phyloP scores from a whole-genome alignment of 306 rosid genomes.

The Crotalaria pallida region DNA sequence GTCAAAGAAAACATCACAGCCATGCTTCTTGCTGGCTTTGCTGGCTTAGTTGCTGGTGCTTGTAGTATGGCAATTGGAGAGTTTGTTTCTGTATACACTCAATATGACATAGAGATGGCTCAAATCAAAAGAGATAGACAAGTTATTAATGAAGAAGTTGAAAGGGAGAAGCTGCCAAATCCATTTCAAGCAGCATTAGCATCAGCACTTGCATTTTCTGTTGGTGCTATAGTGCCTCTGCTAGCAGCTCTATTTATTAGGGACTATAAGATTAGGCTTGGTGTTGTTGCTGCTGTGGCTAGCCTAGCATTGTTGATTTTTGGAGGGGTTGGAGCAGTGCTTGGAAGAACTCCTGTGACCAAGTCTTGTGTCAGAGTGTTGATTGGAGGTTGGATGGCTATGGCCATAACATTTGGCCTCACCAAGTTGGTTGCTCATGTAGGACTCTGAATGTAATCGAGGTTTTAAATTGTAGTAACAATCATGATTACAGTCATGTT shows the following conservation, averaged over 20 bases:
- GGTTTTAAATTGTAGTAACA: too few relatives aligned
- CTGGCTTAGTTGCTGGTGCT: constrained; percentile 14
- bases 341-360: not conserved
- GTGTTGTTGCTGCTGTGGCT: not conserved
- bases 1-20: not conserved
- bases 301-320: not conserved
- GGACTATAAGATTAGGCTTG: not conserved
- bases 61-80: constrained; percentile 26
- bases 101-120: constrained; percentile 13
- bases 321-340: constrained; percentile 19
- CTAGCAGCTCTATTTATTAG: not conserved
- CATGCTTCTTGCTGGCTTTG: constrained; percentile 20
- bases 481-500: too few relatives aligned
- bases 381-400: constrained; percentile 25
- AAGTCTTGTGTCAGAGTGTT: constrained; percentile 8
- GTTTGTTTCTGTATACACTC: constrained; percentile 20
- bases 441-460: not conserved
- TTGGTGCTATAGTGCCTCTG: constrained; percentile 6
- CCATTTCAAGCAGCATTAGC: constrained; percentile 9
- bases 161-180: constrained; percentile 3
- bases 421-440: not conserved
- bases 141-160: not conserved
- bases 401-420: constrained; percentile 22
- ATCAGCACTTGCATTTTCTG: constrained; percentile 11
- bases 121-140: not conserved